Percentiles rank a stretch among this genome's conserved stretches.
These are phyloP conservation scores for Fusarium sp. DNA, from an alignment of 2,329 filamentous ascomycete genomes.

Conservation along the genomic window DNA sequence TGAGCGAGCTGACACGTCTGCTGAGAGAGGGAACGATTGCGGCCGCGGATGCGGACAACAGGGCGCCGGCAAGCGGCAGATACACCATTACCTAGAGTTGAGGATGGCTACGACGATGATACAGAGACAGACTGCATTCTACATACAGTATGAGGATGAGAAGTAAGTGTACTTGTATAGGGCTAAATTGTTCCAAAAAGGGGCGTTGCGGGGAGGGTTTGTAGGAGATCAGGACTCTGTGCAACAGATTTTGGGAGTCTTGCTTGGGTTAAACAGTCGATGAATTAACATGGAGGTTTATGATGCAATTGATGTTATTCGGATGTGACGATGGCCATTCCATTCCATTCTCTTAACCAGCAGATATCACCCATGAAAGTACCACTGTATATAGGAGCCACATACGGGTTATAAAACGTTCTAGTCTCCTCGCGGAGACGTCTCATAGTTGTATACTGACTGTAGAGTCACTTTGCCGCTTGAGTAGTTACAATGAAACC, in stretches of 20 bases:
- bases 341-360: background rate
- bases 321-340: background rate
- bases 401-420: background rate
- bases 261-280: slow-evolving; percentile 17
- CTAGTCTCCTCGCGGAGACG: background rate
- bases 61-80: slow-evolving; percentile 78
- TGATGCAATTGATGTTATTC: background rate
- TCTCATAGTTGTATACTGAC: background rate
- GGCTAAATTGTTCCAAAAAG: background rate
- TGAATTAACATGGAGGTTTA: background rate
- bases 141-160: background rate
- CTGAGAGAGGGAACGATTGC: slow-evolving; percentile 90
- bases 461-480: background rate
- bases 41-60: slow-evolving; percentile 83
- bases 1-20: slow-evolving; percentile 86
- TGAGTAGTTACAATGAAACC: slow-evolving; percentile 6
- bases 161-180: background rate
- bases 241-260: slow-evolving; percentile 28
- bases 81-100: slow-evolving; percentile 80
- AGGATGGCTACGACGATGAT: background rate
- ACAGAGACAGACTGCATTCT: background rate
- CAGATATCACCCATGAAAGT: background rate
- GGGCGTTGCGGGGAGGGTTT: slow-evolving; percentile 7
- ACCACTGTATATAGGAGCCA: background rate
- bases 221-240: slow-evolving; percentile 6